Conservation (phyloP, 257 asterid species). For the Solanum tarapatanum region DNA sequence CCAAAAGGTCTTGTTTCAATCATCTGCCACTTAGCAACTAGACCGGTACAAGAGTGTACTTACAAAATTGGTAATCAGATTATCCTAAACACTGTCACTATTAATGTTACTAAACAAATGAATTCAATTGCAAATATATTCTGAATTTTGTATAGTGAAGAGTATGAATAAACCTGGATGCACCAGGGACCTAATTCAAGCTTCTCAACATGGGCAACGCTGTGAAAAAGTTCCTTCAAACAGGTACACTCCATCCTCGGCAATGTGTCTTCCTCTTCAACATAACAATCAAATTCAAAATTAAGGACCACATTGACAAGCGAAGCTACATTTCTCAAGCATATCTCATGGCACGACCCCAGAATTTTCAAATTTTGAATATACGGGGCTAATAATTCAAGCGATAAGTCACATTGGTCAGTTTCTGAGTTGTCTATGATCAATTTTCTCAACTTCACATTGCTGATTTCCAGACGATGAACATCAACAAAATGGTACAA, state of each 20-base stretch:
- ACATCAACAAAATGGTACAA: not conserved
- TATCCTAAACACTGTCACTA: not conserved
- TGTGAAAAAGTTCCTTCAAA: not conserved
- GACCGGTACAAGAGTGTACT: too few relatives aligned
- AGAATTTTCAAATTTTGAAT: not conserved
- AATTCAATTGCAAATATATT: too few relatives aligned
- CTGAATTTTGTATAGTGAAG: too few relatives aligned
- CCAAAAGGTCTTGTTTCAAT: too few relatives aligned
- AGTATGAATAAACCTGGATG: too few relatives aligned
- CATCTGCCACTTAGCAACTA: too few relatives aligned
- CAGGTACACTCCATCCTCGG: not conserved
- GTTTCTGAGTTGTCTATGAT: not conserved
- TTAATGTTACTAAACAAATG: too few relatives aligned
- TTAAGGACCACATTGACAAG: not conserved
- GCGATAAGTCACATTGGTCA: not conserved
- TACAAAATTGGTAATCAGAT: not conserved
- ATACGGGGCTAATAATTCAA: not conserved
- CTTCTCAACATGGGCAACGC: not conserved
- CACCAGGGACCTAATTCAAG: too few relatives aligned
- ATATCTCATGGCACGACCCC: not conserved
- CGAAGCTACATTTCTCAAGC: not conserved
- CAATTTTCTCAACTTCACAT: not conserved
- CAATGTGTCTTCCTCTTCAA: not conserved
- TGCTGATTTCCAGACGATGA: not conserved
- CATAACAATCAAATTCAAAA: not conserved